phyloP scores from a whole-genome alignment of 1,284 basidiomycete genomes.

The Apiotrichum siamense region DNA sequence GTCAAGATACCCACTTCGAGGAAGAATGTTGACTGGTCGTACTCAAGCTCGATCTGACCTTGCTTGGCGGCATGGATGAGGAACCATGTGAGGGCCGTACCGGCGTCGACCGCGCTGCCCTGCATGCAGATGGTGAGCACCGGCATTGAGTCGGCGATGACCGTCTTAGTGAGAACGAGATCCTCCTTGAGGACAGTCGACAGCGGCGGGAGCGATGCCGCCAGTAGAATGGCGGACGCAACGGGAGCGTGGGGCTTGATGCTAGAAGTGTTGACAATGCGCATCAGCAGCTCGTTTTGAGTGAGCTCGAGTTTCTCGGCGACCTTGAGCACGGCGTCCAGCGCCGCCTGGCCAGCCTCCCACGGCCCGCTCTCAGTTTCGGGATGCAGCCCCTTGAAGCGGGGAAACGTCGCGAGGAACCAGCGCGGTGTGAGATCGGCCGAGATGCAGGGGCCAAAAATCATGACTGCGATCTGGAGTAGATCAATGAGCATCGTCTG shows the following conservation, averaged over 20 bases:
- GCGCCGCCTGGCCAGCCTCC: slow-evolving; percentile 12
- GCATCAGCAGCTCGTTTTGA: slow-evolving; percentile 20
- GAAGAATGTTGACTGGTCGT: slow-evolving; percentile 28
- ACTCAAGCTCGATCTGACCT: slow-evolving; percentile 10
- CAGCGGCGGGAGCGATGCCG: slow-evolving; percentile 11
- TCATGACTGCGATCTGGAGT: slow-evolving; percentile 21
- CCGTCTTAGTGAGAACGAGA: slow-evolving; percentile 2
- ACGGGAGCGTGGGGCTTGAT: slow-evolving; percentile 23
- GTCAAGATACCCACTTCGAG: slow-evolving; percentile 24
- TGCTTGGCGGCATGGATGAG: slow-evolving; percentile 10
- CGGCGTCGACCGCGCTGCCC: slow-evolving; percentile 26
- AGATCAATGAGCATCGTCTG: slow-evolving; percentile 30
- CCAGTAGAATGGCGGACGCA: slow-evolving; percentile 27
- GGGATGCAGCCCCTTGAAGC: slow-evolving; percentile 17
- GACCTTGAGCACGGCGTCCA: slow-evolving; percentile 8
- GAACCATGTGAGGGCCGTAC: slow-evolving; percentile 18
- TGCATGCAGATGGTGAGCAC: slow-evolving; percentile 17
- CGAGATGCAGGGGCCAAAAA: slow-evolving; percentile 23
- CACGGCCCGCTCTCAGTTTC: slow-evolving; percentile 5
- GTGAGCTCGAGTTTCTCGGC: slow-evolving; percentile 7
- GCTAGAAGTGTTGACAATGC: slow-evolving; percentile 13
- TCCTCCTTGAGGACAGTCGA: background rate
- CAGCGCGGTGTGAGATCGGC: slow-evolving; percentile 25
- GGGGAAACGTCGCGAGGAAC: slow-evolving; percentile 29
- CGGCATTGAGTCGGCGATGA: slow-evolving; percentile 28